Percentiles rank a stretch among this genome's conserved stretches.
These are phyloP conservation scores for Agaricus subrufescens DNA, from an alignment of 768 basidiomycete species.

Conservation along the genomic window DNA sequence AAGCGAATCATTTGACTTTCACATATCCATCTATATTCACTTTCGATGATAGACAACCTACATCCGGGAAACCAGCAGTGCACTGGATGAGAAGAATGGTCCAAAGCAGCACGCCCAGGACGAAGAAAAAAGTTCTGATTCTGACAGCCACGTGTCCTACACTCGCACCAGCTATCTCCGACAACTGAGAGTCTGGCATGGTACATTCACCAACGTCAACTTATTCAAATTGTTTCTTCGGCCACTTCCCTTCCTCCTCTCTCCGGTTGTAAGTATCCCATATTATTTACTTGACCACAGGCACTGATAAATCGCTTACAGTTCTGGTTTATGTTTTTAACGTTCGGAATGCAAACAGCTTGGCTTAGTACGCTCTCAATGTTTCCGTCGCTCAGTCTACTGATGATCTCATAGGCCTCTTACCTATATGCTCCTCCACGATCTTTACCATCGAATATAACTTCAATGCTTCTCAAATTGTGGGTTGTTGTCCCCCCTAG, in stretches of 20 bases:
- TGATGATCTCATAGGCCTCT: conserved; percentile 25
- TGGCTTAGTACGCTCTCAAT: conserved; percentile 31
- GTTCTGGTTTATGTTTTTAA: conserved; percentile 34
- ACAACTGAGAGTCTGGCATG: conserved; percentile 32
- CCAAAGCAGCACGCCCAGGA: conserved; percentile 11
- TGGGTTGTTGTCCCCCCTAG: conserved; percentile 8
- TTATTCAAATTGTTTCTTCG: conserved; percentile 31
- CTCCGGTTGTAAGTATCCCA: conserved; percentile 30
- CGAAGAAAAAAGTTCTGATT: conserved; percentile 8
- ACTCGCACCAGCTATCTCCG: conserved; percentile 24
- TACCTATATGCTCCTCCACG: conserved; percentile 39
- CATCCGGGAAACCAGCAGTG: conserved; percentile 12
- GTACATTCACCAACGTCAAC: conserved; percentile 29
- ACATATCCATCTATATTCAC: background rate
- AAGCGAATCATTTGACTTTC: background rate
- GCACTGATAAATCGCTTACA: background rate
- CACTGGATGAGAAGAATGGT: background rate
- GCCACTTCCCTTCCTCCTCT: conserved; percentile 38
- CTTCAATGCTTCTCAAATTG: conserved; percentile 37
- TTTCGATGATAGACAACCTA: conserved; percentile 27
- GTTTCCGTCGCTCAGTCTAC: background rate
- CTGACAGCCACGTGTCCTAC: conserved; percentile 6
- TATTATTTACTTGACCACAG: background rate
- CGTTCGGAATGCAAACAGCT: conserved; percentile 38
- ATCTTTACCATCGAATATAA: conserved; percentile 40